Evolutionary conservation across 768 basidiomycete species (phyloP).

Genomic region (Russula compacta): DNA sequence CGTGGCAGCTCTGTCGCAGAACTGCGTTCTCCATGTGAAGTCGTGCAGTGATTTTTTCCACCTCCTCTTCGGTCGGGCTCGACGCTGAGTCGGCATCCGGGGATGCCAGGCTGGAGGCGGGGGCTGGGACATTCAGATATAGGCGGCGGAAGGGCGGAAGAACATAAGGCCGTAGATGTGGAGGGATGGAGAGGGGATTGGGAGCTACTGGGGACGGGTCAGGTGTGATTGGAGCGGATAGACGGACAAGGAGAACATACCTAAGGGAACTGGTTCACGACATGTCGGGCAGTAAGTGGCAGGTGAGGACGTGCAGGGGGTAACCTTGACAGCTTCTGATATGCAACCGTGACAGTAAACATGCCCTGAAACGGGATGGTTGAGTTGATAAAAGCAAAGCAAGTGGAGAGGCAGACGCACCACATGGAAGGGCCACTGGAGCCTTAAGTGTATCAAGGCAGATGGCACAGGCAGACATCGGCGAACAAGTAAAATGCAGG

Average conservation of each 20-base stretch:
- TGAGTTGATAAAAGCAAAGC: neutral
- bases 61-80: neutral
- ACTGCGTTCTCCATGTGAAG: slow-evolving; percentile 13
- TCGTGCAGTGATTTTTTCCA: slow-evolving; percentile 1
- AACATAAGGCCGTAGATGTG: slow-evolving; percentile 15
- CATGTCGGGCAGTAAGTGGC: slow-evolving; percentile 12
- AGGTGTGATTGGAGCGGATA: neutral
- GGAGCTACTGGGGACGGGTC: neutral
- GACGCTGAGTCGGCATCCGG: neutral
- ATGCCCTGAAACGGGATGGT: neutral
- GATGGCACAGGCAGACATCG: slow-evolving; percentile 18
- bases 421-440: slow-evolving; percentile 19
- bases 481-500: neutral
- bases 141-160: slow-evolving; percentile 17
- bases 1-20: slow-evolving; percentile 7
- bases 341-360: slow-evolving; percentile 15
- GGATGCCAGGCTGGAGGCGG: neutral
- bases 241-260: neutral
- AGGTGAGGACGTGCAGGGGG: neutral
- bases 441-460: slow-evolving; percentile 13
- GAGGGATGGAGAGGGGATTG: slow-evolving; percentile 7
- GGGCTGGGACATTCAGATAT: slow-evolving; percentile 2
- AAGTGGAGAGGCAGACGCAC: neutral
- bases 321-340: neutral
- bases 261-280: slow-evolving; percentile 9